phyloP scores from a whole-genome alignment of 1,139 yeast species.

The Blastobotrys apis region DNA sequence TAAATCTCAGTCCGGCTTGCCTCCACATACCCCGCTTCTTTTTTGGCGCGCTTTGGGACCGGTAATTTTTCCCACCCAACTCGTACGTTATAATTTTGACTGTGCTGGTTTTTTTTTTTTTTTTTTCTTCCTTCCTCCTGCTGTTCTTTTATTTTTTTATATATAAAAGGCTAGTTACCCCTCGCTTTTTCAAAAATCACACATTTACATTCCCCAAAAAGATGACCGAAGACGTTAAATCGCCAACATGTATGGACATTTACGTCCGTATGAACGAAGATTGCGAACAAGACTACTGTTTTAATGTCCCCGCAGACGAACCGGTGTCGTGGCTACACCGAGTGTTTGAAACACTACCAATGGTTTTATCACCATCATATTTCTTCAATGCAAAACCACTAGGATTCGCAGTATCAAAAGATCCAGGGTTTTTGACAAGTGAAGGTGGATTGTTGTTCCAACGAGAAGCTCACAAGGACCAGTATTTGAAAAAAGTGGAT shows the following conservation, averaged over 20 bases:
- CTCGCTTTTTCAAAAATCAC: not conserved
- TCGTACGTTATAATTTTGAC: no score
- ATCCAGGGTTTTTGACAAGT: slow-evolving; percentile 82
- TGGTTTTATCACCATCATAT: slow-evolving; percentile 73
- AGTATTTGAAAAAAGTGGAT: slow-evolving; percentile 45
- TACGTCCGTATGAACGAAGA: slow-evolving; percentile 84
- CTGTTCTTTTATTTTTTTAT: not conserved
- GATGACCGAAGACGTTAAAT: slow-evolving; percentile 1
- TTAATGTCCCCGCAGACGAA: slow-evolving; percentile 54
- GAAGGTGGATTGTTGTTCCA: slow-evolving; percentile 76
- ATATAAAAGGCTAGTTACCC: not conserved
- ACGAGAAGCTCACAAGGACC: slow-evolving; percentile 48
- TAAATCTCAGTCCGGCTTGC: no score
- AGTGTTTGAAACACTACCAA: slow-evolving; percentile 63
- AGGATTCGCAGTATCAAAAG: slow-evolving; percentile 61
- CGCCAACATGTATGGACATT: no score
- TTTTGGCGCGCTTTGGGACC: no score
- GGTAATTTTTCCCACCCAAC: no score
- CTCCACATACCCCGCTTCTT: no score
- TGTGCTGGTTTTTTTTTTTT: not conserved
- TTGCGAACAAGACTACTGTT: slow-evolving; percentile 83
- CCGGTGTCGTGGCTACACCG: slow-evolving; percentile 55
- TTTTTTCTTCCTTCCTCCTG: slow-evolving; percentile 4
- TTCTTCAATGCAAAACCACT: slow-evolving; percentile 63
- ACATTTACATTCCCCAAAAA: not conserved